phyloP scores from a whole-genome alignment of 2,329 filamentous ascomycete species.

The Didymellaceae sp. region DNA sequence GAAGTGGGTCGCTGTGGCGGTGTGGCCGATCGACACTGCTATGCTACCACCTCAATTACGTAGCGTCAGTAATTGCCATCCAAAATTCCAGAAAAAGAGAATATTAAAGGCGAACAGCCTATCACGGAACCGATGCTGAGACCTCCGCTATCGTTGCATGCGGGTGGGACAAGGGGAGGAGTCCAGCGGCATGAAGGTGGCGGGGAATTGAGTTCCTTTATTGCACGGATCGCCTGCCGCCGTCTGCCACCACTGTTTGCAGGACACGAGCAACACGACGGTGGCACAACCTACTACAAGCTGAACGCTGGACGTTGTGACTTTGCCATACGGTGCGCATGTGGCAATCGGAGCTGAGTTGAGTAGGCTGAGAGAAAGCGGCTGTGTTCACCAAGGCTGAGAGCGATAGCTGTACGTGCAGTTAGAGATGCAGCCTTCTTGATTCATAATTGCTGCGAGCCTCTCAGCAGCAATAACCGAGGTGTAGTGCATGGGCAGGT shows the following conservation, averaged over 20 bases:
- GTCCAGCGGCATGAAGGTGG: not conserved
- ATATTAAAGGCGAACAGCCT: not conserved
- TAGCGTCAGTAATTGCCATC: not conserved
- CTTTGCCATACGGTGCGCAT: too few relatives aligned
- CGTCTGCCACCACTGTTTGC: not conserved
- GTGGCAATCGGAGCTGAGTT: too few relatives aligned
- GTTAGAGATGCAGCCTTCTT: too few relatives aligned
- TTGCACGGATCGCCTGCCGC: slow-evolving; percentile 1
- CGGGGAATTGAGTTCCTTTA: not conserved
- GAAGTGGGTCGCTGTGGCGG: slow-evolving; percentile 1
- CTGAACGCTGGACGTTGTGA: too few relatives aligned
- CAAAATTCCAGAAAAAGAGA: too few relatives aligned
- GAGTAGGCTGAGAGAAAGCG: too few relatives aligned
- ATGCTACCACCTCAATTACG: not conserved
- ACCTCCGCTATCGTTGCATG: not conserved
- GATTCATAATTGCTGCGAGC: too few relatives aligned
- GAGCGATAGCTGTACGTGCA: too few relatives aligned
- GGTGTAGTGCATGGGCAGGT: too few relatives aligned
- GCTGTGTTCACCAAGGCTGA: too few relatives aligned
- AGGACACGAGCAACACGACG: not conserved
- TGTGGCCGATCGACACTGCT: not conserved
- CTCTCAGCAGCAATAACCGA: too few relatives aligned
- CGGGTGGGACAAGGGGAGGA: not conserved
- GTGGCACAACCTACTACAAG: too few relatives aligned
- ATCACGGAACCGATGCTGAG: not conserved